phyloP scores from a whole-genome alignment of 73 alveolate genomes.

The Paramecium tetraurelia region DNA sequence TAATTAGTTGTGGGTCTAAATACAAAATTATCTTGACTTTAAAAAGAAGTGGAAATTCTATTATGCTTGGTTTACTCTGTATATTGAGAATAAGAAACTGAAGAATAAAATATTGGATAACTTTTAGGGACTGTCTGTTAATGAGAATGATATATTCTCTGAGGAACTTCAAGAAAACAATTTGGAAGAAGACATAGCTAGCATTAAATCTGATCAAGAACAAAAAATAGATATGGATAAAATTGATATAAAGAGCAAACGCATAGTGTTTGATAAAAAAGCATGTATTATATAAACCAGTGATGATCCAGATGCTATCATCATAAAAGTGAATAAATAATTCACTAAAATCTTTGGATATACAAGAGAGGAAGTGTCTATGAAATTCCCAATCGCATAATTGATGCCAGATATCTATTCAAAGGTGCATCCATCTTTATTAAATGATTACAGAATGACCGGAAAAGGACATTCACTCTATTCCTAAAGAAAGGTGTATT shows the following conservation, averaged over 20 bases:
- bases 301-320: conserved; percentile 47
- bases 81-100: conserved; percentile 43
- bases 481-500: conserved; percentile 53
- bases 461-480: conserved; percentile 47
- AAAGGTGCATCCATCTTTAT: conserved; percentile 26
- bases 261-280: conserved; percentile 50
- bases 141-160: conserved; percentile 57
- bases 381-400: not conserved
- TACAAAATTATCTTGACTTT: conserved; percentile 33
- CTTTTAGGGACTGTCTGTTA: conserved; percentile 19
- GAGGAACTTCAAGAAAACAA: conserved; percentile 47
- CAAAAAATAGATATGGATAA: conserved; percentile 42
- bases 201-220: conserved; percentile 44
- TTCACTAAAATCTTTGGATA: conserved; percentile 42
- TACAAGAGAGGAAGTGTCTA: conserved; percentile 1
- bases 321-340: conserved; percentile 51
- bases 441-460: conserved; percentile 42
- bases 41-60: conserved; percentile 58
- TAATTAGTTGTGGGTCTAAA: conserved; percentile 18
- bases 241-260: conserved; percentile 46
- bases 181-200: conserved; percentile 50
- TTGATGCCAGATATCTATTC: conserved; percentile 52
- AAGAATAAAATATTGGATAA: conserved; percentile 42
- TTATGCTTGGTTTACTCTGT: conserved; percentile 45
- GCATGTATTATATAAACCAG: conserved; percentile 41